Base-by-base conservation (phyloP, 495 filamentous ascomycete species). In the Penicillium lividum region DNA sequence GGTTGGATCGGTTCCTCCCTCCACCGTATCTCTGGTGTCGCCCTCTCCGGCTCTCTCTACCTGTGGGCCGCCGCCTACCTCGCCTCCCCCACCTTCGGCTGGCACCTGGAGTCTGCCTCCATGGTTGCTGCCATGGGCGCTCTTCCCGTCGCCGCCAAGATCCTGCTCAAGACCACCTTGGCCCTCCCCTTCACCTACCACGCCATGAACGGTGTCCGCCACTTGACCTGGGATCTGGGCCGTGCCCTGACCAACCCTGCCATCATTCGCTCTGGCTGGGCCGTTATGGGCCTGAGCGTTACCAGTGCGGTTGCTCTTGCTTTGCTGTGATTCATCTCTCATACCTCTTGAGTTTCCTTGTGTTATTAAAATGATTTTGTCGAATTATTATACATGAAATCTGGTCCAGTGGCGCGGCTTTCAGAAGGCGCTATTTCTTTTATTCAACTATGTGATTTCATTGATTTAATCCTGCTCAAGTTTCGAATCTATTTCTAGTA, bases 121-220 rank as follows among this genome's bases (percentile, higher is more conserved):
- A 73, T 98, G 63, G 91, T 89, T 31, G 89, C 90, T 25, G 82
- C 89, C 42, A 87, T 95, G 68, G 93, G 80, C 31, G 76, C 85
- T 47, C 84, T 92, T 60, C 90, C 92, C 7, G 38, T 88, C 25
- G 76, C 80, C 46, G 80, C 80, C 58, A 91, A 94, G 83, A 67
- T 89, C 50, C 66, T 68, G n/a, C 62, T 90, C 58, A 99, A 99
- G 85, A 74, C 83, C 55, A 60, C 77, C 11, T 54, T 90, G 34
- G 90, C 91, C 42, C 81, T 89, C 73, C 93, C 93, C 18, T 97
- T 99, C 74, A 85, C 86, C 34, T 98, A 86, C 78, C 95, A 99
- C 76, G 73, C 72, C 58, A 70, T 92, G 63, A 97, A 96, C 77
- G 94, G 95, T 27, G 54, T 95, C n/a, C 85, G 92, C 67, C 94